Evolutionary conservation across 768 basidiomycete genomes (phyloP), one percentile per base, ranked within the genome.

Genomic region (Rhodotorula kratochvilovae): DNA sequence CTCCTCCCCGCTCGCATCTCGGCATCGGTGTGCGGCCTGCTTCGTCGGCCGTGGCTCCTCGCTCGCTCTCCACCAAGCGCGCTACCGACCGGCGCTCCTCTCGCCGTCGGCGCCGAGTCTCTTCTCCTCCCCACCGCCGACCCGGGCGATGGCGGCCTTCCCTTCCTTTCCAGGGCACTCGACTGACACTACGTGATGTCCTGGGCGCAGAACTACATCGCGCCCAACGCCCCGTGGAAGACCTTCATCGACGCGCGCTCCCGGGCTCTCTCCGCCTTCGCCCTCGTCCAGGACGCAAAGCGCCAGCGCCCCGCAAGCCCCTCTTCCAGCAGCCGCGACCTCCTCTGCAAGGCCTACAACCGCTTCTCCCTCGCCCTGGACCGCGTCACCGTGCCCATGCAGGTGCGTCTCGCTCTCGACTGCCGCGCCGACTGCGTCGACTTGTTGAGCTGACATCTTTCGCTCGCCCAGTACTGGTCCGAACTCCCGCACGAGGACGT

Each of bases 161-260:
- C n/a, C n/a, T n/a, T n/a, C n/a, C n/a, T n/a, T n/a, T n/a, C n/a
- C n/a, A n/a, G n/a, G 50, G 25, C 50, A 25, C 39, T 19, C 2
- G 19, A 42, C 56, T 48, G 46, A n/a, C 27, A 12, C 7, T n/a
- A 2, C 11, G 27, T 25, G 11, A 15, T 29, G 50, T 48, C 27
- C 10, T 29, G 2, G 5, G 12, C n/a, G n/a, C 59, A 67, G 66
- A 8, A 2, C 21, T 7, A 25, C 19, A 21, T 60, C 25, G 36
- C 48, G 19, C 36, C 48, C 19, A 50, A 67, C n/a, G 58, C 66
- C 10, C 66, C 66, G 27, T 67, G 66, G 66, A 19, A n/a, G 23
- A 25, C 36, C 19, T 67, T 61, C 39, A 21, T 67, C 39, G 29
- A 61, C 3, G 35, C 23, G 0, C 57, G 66, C 10, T 60, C 50